Evolutionary conservation across 805 yeast species (phyloP), one percentile per base, ranked within the genome.

Genomic region (Pichia scutulata): DNA sequence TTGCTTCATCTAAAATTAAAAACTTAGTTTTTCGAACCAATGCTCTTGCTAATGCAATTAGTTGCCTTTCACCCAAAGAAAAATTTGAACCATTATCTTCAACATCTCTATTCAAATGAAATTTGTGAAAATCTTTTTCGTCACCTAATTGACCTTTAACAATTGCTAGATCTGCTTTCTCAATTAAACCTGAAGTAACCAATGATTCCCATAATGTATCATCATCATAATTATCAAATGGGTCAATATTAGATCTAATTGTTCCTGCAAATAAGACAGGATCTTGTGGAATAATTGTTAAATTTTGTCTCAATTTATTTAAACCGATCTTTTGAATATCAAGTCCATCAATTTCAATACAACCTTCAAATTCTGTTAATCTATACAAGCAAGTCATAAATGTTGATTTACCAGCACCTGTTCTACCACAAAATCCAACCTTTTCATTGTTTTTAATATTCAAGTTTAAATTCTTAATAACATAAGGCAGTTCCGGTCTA

Each of bases 381-480:
- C 86, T 69, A 61, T 74, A 82, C 46, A 82, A 65, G 2, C 84
- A 81, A 24, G 79, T 71, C 81, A 81, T 81, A 48, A 82, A 76
- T 10, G 85, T 75, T 2, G 82, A 70, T 65, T 81, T 82, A 49
- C 96, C 96, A 8, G 95, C 93, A 59, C 96, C 96, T 0, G 95
- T 87, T 63, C 95, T 76, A 40, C 96, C 95, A 71, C 92, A 85
- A 50, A 87, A 79, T 46, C 95, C 96, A 57, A 88, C 73, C 60
- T 82, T 84, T 62, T 86, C 86, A 19, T 76, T 72, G 0, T 82
- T 75, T 8, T 70, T 62, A 33, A 85, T 70, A 7, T 50, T 66
- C 57, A 74, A 60, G 39, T 55, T 63, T 51, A 81, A 57, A 51
- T 73, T 57, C 48, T 76, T 75, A 60, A 82, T 68, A 3, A 79